Percentiles rank a stretch among this genome's conserved stretches.
Evolutionary conservation across 257 asterid species (phyloP).

Genomic region (Cruciata laevipes): DNA sequence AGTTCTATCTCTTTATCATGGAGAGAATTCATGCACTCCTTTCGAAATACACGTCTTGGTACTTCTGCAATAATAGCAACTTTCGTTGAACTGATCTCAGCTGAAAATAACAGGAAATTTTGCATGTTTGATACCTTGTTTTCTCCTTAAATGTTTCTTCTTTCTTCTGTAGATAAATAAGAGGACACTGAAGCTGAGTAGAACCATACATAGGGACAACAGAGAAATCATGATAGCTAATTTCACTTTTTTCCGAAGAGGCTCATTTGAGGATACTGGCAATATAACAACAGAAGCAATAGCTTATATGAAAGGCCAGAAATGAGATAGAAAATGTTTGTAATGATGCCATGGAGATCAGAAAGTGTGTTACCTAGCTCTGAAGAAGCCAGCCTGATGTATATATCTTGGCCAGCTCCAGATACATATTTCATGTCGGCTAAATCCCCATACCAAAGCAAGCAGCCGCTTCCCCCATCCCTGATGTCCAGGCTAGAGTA

Average conservation of each 20-base stretch:
- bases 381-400: conserved; percentile 27
- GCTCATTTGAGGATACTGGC: not conserved
- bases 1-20: not conserved
- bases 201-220: not conserved
- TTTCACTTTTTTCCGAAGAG: not conserved
- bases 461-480: conserved; percentile 23
- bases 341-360: not conserved
- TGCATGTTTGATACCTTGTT: not conserved
- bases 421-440: conserved; percentile 19
- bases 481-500: conserved; percentile 9
- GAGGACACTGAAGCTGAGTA: not conserved
- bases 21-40: not conserved
- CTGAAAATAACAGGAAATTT: not conserved
- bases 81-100: not conserved
- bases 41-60: not conserved
- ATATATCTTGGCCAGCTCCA: conserved; percentile 25
- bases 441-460: conserved; percentile 25
- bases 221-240: not conserved
- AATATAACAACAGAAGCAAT: not conserved
- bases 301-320: not conserved
- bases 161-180: not conserved
- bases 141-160: not conserved
- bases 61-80: not conserved
- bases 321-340: not conserved
- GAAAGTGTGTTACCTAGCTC: conserved; percentile 20